Evolutionary conservation across 352 stramenopile species (phyloP).

Genomic region (Aphanomyces invadans): DNA sequence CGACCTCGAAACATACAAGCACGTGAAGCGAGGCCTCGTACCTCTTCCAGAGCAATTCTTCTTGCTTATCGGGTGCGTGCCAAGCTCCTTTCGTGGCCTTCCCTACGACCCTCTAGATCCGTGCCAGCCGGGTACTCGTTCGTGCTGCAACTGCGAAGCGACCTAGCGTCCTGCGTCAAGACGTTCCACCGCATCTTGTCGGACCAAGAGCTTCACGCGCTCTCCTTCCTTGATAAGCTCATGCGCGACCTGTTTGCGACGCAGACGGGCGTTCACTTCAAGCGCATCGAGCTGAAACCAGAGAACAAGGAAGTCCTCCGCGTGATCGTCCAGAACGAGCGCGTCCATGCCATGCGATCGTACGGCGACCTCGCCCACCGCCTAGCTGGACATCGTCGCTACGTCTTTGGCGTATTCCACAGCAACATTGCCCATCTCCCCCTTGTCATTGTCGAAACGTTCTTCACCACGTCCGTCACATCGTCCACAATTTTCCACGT

Average conservation of each 20-base stretch:
- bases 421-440: slow-evolving; percentile 60
- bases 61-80: slow-evolving; percentile 38
- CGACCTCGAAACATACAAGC: slow-evolving; percentile 76
- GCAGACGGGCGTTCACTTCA: slow-evolving; percentile 72
- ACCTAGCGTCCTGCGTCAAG: slow-evolving; percentile 47
- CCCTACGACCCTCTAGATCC: slow-evolving; percentile 24
- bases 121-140: slow-evolving; percentile 67
- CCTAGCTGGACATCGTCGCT: slow-evolving; percentile 53
- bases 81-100: not conserved
- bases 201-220: slow-evolving; percentile 43
- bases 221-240: slow-evolving; percentile 72
- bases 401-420: slow-evolving; percentile 80
- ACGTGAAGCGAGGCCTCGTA: slow-evolving; percentile 75
- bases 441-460: slow-evolving; percentile 68
- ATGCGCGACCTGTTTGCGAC: slow-evolving; percentile 80
- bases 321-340: slow-evolving; percentile 70
- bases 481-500: too few relatives aligned
- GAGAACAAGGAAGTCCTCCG: slow-evolving; percentile 46
- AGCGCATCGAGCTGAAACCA: slow-evolving; percentile 59
- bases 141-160: slow-evolving; percentile 55
- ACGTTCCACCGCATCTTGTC: slow-evolving; percentile 43
- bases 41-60: slow-evolving; percentile 77
- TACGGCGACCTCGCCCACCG: slow-evolving; percentile 61
- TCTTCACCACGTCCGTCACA: slow-evolving; percentile 32
- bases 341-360: slow-evolving; percentile 58